These are phyloP conservation scores for Kluyveromyces marxianus DNA, from an alignment of 1,139 yeast species.

Conservation along the genomic window DNA sequence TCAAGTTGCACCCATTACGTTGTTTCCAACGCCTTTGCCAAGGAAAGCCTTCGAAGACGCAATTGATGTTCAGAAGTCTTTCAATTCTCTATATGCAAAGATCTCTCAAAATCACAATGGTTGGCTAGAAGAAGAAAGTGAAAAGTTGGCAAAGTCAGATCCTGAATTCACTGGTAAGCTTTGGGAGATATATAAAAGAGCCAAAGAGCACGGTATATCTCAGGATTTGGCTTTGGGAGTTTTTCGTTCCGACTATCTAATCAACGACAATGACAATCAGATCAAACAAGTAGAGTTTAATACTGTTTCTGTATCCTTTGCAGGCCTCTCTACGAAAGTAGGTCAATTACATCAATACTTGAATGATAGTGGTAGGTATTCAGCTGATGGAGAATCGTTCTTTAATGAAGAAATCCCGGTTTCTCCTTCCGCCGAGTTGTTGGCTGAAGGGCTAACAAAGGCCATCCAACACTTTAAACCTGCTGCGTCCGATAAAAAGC, in stretches of 20 bases:
- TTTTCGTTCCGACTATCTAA: conserved; percentile 86
- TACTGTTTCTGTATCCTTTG: conserved; percentile 92
- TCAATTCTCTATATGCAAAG: conserved; percentile 66
- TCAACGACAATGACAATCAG: conserved; percentile 42
- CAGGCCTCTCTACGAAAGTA: conserved; percentile 77
- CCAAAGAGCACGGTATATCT: conserved; percentile 41
- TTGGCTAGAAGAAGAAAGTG: conserved; percentile 57
- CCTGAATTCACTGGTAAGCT: conserved; percentile 74
- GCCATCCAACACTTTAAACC: conserved; percentile 52
- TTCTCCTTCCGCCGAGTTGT: conserved; percentile 51
- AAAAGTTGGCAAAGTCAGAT: conserved; percentile 53
- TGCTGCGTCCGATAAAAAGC: conserved; percentile 12
- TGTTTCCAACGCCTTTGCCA: conserved; percentile 88
- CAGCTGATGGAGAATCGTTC: conserved; percentile 28
- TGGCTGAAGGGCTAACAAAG: conserved; percentile 65
- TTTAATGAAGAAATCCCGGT: conserved; percentile 53
- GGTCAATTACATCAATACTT: conserved; percentile 66
- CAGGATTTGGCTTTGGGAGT: conserved; percentile 77
- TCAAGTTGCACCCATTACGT: conserved; percentile 74
- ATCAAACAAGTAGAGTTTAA: conserved; percentile 95
- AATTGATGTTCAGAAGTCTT: conserved; percentile 54
- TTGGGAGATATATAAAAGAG: conserved; percentile 49
- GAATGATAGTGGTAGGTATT: conserved; percentile 50
- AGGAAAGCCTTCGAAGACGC: conserved; percentile 58
- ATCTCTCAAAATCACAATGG: conserved; percentile 45